These are phyloP conservation scores for Cubamyces sp. DNA, from an alignment of 768 basidiomycete genomes.

Conservation along the genomic window DNA sequence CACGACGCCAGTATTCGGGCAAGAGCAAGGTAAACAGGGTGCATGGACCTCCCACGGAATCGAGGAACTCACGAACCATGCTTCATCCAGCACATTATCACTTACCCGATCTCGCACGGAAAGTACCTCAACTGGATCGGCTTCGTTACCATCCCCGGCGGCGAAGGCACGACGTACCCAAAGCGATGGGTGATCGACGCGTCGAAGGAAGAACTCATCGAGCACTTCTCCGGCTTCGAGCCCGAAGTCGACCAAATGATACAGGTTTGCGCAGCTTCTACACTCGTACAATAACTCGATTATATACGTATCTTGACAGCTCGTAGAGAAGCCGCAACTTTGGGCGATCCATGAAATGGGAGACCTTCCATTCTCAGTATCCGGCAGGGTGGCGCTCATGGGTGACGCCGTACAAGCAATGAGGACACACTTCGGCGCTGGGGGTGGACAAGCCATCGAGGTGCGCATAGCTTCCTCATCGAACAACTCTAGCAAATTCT, in stretches of 20 bases:
- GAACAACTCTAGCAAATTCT: too few relatives aligned
- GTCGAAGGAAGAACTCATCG: constrained; percentile 26
- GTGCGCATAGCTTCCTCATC: constrained; percentile 5
- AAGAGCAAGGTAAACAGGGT: constrained; percentile 24
- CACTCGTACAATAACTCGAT: too few relatives aligned
- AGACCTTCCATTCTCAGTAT: constrained; percentile 30
- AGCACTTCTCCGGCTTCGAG: constrained; percentile 31
- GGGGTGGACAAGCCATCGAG: constrained; percentile 37
- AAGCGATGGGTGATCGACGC: constrained; percentile 32
- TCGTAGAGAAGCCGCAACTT: constrained; percentile 29
- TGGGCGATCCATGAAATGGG: constrained; percentile 36
- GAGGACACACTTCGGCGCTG: constrained; percentile 35
- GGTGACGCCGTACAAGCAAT: constrained; percentile 40
- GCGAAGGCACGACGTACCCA: constrained; percentile 29
- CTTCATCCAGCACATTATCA: constrained; percentile 31
- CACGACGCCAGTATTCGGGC: constrained; percentile 23
- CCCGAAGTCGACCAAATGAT: constrained; percentile 31
- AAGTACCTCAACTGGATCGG: constrained; percentile 31
- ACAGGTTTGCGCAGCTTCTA: constrained; percentile 15
- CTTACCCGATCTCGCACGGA: constrained; percentile 34
- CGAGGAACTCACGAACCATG: too few relatives aligned
- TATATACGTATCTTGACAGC: constrained; percentile 9
- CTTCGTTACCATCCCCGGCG: constrained; percentile 28
- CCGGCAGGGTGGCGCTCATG: constrained; percentile 34
- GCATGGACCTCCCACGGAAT: not conserved